Evolutionary conservation across 2,329 filamentous ascomycete species (phyloP).

Genomic region (Verticillium isaacii): DNA sequence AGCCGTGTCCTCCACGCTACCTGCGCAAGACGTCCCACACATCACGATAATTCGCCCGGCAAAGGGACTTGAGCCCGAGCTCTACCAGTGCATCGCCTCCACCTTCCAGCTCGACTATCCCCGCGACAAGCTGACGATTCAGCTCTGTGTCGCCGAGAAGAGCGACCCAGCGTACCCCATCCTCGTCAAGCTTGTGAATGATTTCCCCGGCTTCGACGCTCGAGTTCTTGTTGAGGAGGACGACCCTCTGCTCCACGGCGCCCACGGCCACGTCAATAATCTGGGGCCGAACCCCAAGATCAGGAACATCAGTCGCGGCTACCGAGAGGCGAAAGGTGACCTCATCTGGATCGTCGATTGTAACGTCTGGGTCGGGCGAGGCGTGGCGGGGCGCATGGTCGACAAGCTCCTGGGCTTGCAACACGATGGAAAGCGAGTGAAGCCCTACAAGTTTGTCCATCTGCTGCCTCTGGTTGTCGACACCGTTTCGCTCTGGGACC

Average conservation of each 20-base stretch:
- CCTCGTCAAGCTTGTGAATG: slow-evolving; percentile 63
- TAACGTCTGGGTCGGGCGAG: slow-evolving; percentile 85
- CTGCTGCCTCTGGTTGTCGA: slow-evolving; percentile 90
- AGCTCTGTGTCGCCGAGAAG: slow-evolving; percentile 74
- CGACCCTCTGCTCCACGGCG: slow-evolving; percentile 62
- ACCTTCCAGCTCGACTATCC: slow-evolving; percentile 83
- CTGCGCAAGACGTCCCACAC: slow-evolving; percentile 60
- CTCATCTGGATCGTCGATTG: slow-evolving; percentile 94
- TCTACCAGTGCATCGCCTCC: slow-evolving; percentile 89
- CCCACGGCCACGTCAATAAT: slow-evolving; percentile 43
- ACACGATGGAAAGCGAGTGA: slow-evolving; percentile 39
- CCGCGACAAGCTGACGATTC: slow-evolving; percentile 66
- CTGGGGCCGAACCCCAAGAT: slow-evolving; percentile 98
- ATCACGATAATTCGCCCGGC: slow-evolving; percentile 90
- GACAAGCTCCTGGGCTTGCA: slow-evolving; percentile 73
- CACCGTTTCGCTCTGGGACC: slow-evolving; percentile 34
- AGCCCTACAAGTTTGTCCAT: slow-evolving; percentile 86
- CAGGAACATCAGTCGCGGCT: slow-evolving; percentile 89
- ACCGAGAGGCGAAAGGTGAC: slow-evolving; percentile 81
- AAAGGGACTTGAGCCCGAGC: slow-evolving; percentile 82
- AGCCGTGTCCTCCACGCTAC: slow-evolving; percentile 46
- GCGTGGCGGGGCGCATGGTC: slow-evolving; percentile 82
- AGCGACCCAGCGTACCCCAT: slow-evolving; percentile 73
- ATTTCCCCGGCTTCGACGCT: slow-evolving; percentile 69
- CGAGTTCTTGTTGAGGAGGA: slow-evolving; percentile 76